Base-by-base conservation (phyloP, 2,329 filamentous ascomycete species). In the Pseudogymnoascus sp. region DNA sequence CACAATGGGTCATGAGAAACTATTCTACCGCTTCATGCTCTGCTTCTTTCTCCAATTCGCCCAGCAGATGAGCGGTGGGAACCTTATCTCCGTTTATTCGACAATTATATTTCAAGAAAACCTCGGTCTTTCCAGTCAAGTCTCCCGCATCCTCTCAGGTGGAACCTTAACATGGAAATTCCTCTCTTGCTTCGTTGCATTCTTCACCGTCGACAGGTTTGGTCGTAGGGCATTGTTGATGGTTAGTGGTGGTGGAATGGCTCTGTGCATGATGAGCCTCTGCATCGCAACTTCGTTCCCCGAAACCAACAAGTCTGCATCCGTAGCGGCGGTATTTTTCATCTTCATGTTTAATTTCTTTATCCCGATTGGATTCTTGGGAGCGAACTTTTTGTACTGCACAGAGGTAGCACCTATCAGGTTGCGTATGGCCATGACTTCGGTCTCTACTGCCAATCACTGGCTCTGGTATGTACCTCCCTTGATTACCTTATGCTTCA, bases 291-390 rank as follows among this genome's bases (percentile, higher is more conserved):
- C 80, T 2, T 82, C 77, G 18, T 80, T 78, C 68, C 76, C 78
- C 11, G 74, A 72, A 34, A 70, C 72, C 12, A 81, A 82, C 71
- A 75, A 74, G 2, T 64, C 75, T 1, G 78, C 82, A 1, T 77
- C 81, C 65, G 79, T 84, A 43, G 79, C 77, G 0, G 81, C 80
- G 0, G 81, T 80, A 0, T 77, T 82, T 65, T 84, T 84, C 71
- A 77, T 86, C 59, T 86, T 83, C 72, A 71, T 84, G 56, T 87
- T 83, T 75, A 83, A 85, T 72, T 82, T 80, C 67, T 85, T 86
- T 72, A 81, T 84, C 49, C 82, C 81, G 0, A 81, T 85, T 63
- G 84, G 82, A 0, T 85, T 84, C 73, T 76, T 84, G 0, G 83
- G 84, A 1, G 78, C 82, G 34, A 85, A 84, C 67, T 86, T 85